These are phyloP conservation scores for Macadamia tetraphylla DNA, from an alignment of 164 flowering plant genomes.

Conservation along the genomic window DNA sequence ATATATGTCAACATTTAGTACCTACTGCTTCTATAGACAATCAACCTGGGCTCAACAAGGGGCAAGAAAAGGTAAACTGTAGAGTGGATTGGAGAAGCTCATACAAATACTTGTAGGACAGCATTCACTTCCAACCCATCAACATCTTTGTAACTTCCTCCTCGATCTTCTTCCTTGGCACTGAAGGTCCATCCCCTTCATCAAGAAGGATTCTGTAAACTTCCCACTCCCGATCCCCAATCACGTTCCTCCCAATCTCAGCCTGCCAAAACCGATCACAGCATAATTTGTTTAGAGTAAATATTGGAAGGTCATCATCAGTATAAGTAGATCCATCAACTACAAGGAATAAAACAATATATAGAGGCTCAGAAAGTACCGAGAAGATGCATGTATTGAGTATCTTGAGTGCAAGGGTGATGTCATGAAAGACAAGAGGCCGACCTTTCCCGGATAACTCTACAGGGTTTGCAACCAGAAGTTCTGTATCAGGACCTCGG, in stretches of 20 bases:
- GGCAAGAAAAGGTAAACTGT: neutral
- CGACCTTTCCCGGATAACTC: conserved; percentile 90
- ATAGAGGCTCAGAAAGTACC: conserved; percentile 35
- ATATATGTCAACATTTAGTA: conserved; percentile 3
- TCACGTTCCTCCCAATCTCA: conserved; percentile 44
- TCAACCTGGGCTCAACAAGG: neutral
- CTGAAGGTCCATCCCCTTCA: conserved; percentile 29
- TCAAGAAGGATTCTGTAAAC: conserved; percentile 54
- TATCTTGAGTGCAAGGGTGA: conserved; percentile 80
- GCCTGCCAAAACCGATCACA: conserved; percentile 25
- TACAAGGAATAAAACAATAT: too few species aligned
- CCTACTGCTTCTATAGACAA: neutral
- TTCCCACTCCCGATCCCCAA: conserved; percentile 53
- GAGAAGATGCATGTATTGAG: conserved; percentile 66
- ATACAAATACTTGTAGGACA: neutral
- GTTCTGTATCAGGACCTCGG: conserved; percentile 88
- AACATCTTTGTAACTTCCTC: conserved; percentile 39
- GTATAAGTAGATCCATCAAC: too few species aligned
- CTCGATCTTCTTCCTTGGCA: conserved; percentile 32
- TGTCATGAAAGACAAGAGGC: conserved; percentile 81
- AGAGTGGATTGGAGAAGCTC: neutral
- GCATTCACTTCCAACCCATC: conserved; percentile 52
- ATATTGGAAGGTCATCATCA: neutral
- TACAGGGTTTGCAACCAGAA: conserved; percentile 84
- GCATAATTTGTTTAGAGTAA: neutral